These are phyloP conservation scores for Isochrysis galbana DNA, from an alignment of 78 protist genomes.

Conservation along the genomic window DNA sequence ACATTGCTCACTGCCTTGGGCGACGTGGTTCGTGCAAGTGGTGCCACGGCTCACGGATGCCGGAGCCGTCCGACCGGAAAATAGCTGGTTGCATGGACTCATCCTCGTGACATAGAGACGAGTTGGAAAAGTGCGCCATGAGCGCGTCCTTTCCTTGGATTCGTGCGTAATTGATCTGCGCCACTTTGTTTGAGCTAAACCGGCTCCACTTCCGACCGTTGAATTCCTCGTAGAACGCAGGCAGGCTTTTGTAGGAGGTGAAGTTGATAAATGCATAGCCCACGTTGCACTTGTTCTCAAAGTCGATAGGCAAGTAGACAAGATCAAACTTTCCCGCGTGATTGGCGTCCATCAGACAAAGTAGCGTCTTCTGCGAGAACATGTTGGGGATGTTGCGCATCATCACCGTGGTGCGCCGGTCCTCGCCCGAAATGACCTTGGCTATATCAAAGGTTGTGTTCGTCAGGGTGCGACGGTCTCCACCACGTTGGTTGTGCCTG, in stretches of 20 bases:
- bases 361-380: constrained; percentile 63
- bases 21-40: no score
- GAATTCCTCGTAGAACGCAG: constrained; percentile 59
- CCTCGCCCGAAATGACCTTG: constrained; percentile 45
- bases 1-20: no score
- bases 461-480: no score
- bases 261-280: constrained; percentile 90
- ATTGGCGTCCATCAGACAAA: constrained; percentile 59
- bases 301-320: constrained; percentile 87
- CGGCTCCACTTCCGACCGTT: constrained; percentile 70
- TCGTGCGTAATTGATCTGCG: constrained; percentile 70
- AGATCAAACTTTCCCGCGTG: constrained; percentile 78
- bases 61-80: neutral
- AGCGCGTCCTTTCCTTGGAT: constrained; percentile 47
- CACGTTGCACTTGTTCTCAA: constrained; percentile 73
- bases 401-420: constrained; percentile 81
- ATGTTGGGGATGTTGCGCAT: constrained; percentile 85
- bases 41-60: neutral
- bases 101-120: constrained; percentile 40
- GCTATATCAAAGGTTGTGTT: no score
- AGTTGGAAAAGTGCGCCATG: constrained; percentile 53
- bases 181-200: constrained; percentile 76
- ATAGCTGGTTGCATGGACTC: constrained; percentile 44
- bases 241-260: constrained; percentile 31
- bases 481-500: no score